Conservation (phyloP, 305 asterid genomes). For the Andrographis paniculata region DNA sequence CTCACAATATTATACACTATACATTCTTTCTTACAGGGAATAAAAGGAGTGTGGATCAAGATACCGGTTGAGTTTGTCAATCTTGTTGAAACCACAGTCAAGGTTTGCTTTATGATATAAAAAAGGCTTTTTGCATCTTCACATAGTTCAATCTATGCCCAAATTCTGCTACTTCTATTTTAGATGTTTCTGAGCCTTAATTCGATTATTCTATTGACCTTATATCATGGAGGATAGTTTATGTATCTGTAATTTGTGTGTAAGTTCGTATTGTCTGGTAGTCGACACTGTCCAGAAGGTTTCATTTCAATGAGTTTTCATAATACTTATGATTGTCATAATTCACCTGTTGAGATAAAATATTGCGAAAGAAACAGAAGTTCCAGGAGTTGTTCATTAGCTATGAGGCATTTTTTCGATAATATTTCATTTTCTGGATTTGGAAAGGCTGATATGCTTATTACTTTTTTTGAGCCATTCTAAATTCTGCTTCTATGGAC, state of each 20-base stretch:
- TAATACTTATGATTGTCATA: slow-evolving; percentile 1
- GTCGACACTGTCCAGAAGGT: background rate
- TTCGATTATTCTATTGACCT: background rate
- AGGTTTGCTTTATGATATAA: slow-evolving; percentile 33
- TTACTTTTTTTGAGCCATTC: no score
- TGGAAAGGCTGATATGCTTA: no score
- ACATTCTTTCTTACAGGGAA: slow-evolving; percentile 41
- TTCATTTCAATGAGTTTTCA: slow-evolving; percentile 3
- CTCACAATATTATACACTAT: background rate
- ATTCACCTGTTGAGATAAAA: background rate
- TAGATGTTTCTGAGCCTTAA: background rate
- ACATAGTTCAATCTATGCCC: slow-evolving; percentile 1
- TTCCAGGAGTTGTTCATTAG: background rate
- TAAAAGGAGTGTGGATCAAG: slow-evolving; percentile 82
- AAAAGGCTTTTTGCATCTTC: background rate
- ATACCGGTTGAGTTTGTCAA: slow-evolving; percentile 47
- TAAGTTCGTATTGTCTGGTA: background rate
- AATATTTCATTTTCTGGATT: slow-evolving; percentile 10
- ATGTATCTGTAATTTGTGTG: background rate
- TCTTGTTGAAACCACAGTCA: slow-evolving; percentile 61
- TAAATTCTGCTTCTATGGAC: no score
- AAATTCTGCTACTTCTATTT: background rate
- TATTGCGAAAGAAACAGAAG: background rate
- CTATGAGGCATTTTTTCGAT: background rate
- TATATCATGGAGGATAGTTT: slow-evolving; percentile 5